A percentile compares a stretch with the other conserved stretches of the same genome.
Evolutionary conservation across 352 stramenopile genomes (phyloP).

Genomic region (Globisporangium cederbergense): DNA sequence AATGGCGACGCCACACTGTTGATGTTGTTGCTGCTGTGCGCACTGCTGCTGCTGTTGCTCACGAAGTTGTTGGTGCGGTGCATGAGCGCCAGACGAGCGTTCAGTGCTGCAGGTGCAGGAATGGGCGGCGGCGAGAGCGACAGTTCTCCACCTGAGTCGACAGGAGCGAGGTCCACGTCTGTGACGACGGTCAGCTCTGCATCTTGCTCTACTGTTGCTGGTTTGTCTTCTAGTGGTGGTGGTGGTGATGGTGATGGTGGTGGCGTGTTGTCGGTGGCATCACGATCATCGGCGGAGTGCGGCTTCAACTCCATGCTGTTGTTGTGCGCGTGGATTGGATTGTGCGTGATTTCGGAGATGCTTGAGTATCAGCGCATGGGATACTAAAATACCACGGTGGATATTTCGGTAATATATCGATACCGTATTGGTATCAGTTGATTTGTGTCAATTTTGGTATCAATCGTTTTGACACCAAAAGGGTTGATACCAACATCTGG

Average conservation of each 20-base stretch:
- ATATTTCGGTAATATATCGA: no score
- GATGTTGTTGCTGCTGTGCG: background rate
- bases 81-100: background rate
- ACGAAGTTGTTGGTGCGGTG: background rate
- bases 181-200: background rate
- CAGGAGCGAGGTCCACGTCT: background rate
- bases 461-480: no score
- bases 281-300: background rate
- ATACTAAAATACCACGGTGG: no score
- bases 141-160: background rate
- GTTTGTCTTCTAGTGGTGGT: background rate
- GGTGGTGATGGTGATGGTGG: background rate
- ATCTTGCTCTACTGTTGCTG: background rate
- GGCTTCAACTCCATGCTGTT: background rate
- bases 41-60: background rate
- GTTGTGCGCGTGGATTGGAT: background rate
- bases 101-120: background rate
- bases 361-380: no score
- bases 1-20: slow-evolving; percentile 8
- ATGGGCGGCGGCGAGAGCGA: background rate
- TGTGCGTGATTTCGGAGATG: no score
- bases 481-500: no score
- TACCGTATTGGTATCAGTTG: no score
- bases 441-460: no score
- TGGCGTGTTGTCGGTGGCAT: background rate